Evolutionary conservation across 2,329 filamentous ascomycete species (phyloP), one percentile per base, ranked within the genome.

Genomic region (Ilyonectria destructans): DNA sequence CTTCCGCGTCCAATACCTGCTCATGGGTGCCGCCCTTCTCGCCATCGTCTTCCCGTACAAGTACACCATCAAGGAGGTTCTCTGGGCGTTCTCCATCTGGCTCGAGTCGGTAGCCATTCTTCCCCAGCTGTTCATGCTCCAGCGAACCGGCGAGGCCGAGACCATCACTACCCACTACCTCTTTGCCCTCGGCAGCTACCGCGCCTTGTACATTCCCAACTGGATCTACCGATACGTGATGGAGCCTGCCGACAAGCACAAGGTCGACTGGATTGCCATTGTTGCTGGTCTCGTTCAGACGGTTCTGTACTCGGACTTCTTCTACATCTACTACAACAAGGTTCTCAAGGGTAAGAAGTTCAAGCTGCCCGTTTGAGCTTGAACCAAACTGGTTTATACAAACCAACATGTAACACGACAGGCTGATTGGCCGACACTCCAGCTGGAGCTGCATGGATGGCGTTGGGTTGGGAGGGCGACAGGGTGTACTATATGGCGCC

Each of bases 311-410:
- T 97, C 94, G 71, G 96, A 99, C 85, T 99, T 99, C 86, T 99
- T 99, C 89, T 99, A 95, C 88, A 96, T 99, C 78, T 99, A 99
- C 86, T 99, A 98, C 85, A 97, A 92, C 68, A 98, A 98, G 91
- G 92, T 96, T 55, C 85, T 95, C 83, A 94, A 95, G 86, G 93
- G 93, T 75, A 93, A 94, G 87, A 95, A 94, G 85, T 96, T 96
- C 82, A 93, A 94, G 82, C 86, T 96, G 67, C 93, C 93, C 2
- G 93, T 96, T 73, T 96, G 89, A 86, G 74, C 4, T 37, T 37
- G 55, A 54, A 45, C 21, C 10, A 21, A 19, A 35, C 40, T 26
- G 31, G 26, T 45, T 45, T 48, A 26, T n/a, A n/a, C 21, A 37
- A 5, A 37, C n/a, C 35, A 45, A 10, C 19, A 40, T 57, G 33